A percentile compares a stretch with the other conserved stretches of the same genome.
phyloP scores from a whole-genome alignment of 2,329 filamentous ascomycete species.

The Sclerotinia sclerotiorum region DNA sequence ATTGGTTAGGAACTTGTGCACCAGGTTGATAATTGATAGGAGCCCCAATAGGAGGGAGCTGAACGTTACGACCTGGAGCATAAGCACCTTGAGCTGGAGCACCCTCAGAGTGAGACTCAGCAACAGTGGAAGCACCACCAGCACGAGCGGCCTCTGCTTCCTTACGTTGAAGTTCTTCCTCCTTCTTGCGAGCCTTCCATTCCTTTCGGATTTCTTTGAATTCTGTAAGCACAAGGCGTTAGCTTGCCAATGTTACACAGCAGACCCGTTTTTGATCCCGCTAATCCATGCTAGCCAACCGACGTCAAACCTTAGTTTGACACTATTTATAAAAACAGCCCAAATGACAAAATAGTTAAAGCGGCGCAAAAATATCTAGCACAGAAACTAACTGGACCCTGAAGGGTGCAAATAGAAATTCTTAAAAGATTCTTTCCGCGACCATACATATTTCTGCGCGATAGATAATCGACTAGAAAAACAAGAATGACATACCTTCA shows the following conservation, averaged over 20 bases:
- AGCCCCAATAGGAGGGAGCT: conserved; percentile 59
- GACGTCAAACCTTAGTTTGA: conserved; percentile 50
- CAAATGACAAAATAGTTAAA: conserved; percentile 23
- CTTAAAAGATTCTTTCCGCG: not conserved
- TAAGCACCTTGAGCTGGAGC: conserved; percentile 50
- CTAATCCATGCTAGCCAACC: conserved; percentile 50
- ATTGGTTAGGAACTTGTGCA: conserved; percentile 47
- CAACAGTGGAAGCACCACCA: conserved; percentile 59
- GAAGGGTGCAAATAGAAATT: not conserved
- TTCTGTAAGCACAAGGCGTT: conserved; percentile 50
- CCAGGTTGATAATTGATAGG: conserved; percentile 67
- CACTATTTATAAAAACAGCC: conserved; percentile 44
- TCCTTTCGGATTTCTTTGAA: conserved; percentile 99
- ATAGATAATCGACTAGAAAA: not conserved
- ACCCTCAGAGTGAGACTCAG: conserved; percentile 54
- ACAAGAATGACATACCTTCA: conserved; percentile 69
- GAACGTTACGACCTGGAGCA: conserved; percentile 55
- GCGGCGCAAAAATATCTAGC: conserved; percentile 27
- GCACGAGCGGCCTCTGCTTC: conserved; percentile 76
- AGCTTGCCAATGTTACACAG: conserved; percentile 36
- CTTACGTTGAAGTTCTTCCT: conserved; percentile 88
- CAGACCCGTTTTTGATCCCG: conserved; percentile 37
- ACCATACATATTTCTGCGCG: not conserved
- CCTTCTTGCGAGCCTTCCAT: conserved; percentile 99
- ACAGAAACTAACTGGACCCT: not conserved